Conservation (phyloP, 2,329 filamentous ascomycete genomes). For the Calonectria hawksworthii region DNA sequence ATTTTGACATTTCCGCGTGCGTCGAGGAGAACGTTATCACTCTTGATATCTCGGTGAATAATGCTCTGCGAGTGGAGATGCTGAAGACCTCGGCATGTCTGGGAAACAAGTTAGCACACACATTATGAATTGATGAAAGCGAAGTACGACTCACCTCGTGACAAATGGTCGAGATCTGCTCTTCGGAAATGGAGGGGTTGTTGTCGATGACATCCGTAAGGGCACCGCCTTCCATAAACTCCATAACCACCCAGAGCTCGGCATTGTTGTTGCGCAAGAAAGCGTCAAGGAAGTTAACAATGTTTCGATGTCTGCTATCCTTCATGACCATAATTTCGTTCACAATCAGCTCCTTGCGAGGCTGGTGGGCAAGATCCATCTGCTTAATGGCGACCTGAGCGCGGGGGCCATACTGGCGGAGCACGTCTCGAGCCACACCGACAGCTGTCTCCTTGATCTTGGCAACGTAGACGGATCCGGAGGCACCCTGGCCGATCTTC, state of each 20-base stretch:
- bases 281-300: conserved; percentile 98
- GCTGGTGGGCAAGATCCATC: conserved; percentile 98
- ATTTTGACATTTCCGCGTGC: conserved; percentile 97
- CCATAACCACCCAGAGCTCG: conserved; percentile 99
- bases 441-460: conserved; percentile 90
- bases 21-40: conserved; percentile 96
- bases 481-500: conserved; percentile 99
- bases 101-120: conserved; percentile 40
- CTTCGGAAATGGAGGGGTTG: conserved; percentile 92
- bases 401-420: conserved; percentile 83
- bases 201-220: conserved; percentile 99
- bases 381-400: conserved; percentile 99
- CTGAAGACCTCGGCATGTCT: conserved; percentile 96
- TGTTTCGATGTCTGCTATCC: conserved; percentile 97
- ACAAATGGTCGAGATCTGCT: conserved; percentile 98
- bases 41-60: conserved; percentile 99
- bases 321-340: conserved; percentile 99
- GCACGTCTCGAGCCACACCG: conserved; percentile 86
- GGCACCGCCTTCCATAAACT: conserved; percentile 99
- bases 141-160: conserved; percentile 78
- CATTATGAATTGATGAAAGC: background rate
- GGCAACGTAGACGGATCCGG: conserved; percentile 97
- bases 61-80: conserved; percentile 97
- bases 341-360: conserved; percentile 97
- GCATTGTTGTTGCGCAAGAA: conserved; percentile 95